Evolutionary conservation across 345 rosid species (phyloP), one percentile per base, ranked within the genome.

Genomic region (Citrus sinensis): DNA sequence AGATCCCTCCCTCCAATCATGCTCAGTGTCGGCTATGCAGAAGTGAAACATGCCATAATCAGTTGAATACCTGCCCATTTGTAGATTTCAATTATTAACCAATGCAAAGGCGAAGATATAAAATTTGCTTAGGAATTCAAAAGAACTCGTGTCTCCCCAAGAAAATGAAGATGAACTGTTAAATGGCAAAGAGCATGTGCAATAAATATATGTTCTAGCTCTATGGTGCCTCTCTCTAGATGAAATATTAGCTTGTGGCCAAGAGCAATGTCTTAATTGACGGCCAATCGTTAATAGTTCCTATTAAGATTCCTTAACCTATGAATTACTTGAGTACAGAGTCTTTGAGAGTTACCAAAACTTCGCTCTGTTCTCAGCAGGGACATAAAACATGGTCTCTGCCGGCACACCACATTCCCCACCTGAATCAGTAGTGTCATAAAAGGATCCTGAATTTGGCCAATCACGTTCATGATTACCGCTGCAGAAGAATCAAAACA

Each of bases 381-480:
- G 91, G 70, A 82, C 83, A 79, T 83, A 88, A 72, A 83, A 88
- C 85, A 85, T 83, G 63, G 86, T 86, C 84, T 88, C 86, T 67
- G 89, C 85, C 27, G 64, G 88, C 73, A 88, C 91, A 20, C 91
- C 89, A n/a, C 91, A 88, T 80, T 88, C 91, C 46, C 91, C 91
- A 34, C 87, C 89, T 39, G 91, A 86, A 82, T 88, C 91, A 19
- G 34, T 79, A 13, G 56, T 79, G 71, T 80, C 82, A n/a, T 86
- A 88, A 79, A 89, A 92, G 19, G 93, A 89, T 76, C 95, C 92
- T 2, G 93, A 65, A 58, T 87, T 83, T 75, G 97, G 93, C 91
- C 92, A 88, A 39, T 91, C 95, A 17, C 92, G 95, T 84, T 92
- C 95, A 75, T 92, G 95, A 81, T 92, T 92, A 39, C 95, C 93